phyloP scores from a whole-genome alignment of 176 grass and related monocot species.

The Cymbopogon citratus region DNA sequence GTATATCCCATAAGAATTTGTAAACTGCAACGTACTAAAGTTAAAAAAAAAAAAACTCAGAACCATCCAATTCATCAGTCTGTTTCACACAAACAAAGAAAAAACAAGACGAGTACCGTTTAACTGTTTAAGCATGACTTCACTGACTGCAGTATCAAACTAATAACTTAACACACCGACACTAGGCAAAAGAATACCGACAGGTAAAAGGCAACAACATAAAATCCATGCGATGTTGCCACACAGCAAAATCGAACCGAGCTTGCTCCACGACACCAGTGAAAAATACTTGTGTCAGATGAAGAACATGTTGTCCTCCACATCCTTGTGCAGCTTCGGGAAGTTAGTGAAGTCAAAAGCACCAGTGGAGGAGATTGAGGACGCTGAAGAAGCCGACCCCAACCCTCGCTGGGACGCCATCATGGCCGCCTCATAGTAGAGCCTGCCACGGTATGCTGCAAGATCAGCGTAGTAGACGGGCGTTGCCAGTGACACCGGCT shows the following conservation, averaged over 20 bases:
- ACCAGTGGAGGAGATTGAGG: not conserved
- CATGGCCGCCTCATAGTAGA: not conserved
- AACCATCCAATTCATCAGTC: not conserved
- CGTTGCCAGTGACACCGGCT: slow-evolving; percentile 54
- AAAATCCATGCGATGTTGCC: not conserved
- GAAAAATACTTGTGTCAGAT: slow-evolving; percentile 25
- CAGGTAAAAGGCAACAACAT: not conserved
- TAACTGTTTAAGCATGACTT: not conserved
- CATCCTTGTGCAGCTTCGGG: slow-evolving; percentile 27
- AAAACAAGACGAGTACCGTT: not conserved
- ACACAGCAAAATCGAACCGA: not conserved
- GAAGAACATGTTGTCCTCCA: slow-evolving; percentile 53
- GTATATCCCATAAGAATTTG: not conserved
- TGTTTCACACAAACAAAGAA: too few relatives aligned
- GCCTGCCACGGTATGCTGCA: slow-evolving; percentile 32
- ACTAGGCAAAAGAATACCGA: not conserved
- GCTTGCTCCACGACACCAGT: not conserved
- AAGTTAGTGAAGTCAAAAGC: not conserved
- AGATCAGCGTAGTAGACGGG: slow-evolving; percentile 61
- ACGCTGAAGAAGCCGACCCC: not conserved
- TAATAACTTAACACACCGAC: not conserved
- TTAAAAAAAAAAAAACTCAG: not conserved
- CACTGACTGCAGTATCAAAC: not conserved
- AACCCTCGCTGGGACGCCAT: not conserved
- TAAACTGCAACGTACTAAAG: not conserved